A percentile compares a stretch with the other conserved stretches of the same genome.
These are phyloP conservation scores for Poa annua DNA, from an alignment of 176 grass and related monocot species.

Conservation along the genomic window DNA sequence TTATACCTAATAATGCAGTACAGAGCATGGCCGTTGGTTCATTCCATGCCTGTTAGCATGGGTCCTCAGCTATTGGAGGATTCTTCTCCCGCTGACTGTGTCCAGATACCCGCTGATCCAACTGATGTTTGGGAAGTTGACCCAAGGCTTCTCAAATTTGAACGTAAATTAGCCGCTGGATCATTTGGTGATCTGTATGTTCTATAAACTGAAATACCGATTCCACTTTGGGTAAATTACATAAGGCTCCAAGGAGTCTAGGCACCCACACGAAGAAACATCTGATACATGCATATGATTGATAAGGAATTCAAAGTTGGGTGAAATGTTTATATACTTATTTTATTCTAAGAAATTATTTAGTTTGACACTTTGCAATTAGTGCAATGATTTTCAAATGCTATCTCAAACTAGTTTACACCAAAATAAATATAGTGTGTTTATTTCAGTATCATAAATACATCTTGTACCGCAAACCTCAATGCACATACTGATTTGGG, in stretches of 20 bases:
- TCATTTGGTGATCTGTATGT: slow-evolving; percentile 90
- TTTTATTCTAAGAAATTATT: background rate
- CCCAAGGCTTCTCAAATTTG: slow-evolving; percentile 75
- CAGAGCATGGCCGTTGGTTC: slow-evolving; percentile 57
- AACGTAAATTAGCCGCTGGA: slow-evolving; percentile 74
- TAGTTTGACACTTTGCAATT: background rate
- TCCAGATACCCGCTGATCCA: slow-evolving; percentile 71
- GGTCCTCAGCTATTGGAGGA: slow-evolving; percentile 41
- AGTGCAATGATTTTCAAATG: background rate
- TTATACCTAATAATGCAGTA: slow-evolving; percentile 55
- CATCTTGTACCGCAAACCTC: background rate
- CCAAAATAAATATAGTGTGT: background rate
- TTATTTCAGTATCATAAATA: background rate
- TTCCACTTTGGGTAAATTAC: slow-evolving; percentile 23
- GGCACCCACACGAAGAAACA: background rate
- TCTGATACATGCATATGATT: background rate
- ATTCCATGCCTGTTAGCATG: slow-evolving; percentile 55
- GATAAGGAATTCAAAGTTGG: background rate
- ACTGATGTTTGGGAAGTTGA: slow-evolving; percentile 94
- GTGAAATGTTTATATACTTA: background rate
- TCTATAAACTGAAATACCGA: slow-evolving; percentile 34
- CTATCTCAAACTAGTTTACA: background rate
- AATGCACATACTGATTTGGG: background rate
- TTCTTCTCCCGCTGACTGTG: slow-evolving; percentile 51
- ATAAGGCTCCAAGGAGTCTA: background rate